A percentile compares a stretch with the other conserved stretches of the same genome.
Conservation (phyloP, 768 basidiomycete genomes). For the Lactifluus echinatus region DNA sequence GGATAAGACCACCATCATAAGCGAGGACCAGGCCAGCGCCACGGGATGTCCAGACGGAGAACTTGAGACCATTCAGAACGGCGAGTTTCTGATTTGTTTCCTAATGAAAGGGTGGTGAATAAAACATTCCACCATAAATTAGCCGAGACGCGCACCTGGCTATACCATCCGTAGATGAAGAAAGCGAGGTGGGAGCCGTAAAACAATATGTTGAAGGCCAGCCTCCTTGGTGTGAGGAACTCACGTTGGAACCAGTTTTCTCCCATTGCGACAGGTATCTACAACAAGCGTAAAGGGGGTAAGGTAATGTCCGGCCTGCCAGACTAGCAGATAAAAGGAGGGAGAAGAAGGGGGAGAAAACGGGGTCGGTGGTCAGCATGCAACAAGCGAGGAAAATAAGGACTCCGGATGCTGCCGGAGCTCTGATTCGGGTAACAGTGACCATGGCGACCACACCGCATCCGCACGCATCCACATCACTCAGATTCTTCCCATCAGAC, state of each 20-base stretch:
- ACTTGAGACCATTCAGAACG: constrained; percentile 70
- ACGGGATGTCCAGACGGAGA: constrained; percentile 84
- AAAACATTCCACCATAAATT: neutral
- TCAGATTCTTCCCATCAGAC: no score
- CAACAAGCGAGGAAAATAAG: constrained; percentile 8
- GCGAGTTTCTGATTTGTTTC: constrained; percentile 52
- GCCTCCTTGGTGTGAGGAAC: constrained; percentile 52
- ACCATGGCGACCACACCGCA: neutral
- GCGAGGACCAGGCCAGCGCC: constrained; percentile 90
- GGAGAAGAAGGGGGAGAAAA: neutral
- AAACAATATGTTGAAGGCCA: constrained; percentile 69
- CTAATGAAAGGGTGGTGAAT: constrained; percentile 30
- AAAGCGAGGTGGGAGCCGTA: constrained; percentile 67
- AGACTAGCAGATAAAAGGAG: constrained; percentile 24
- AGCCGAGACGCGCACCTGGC: constrained; percentile 44
- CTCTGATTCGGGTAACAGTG: neutral
- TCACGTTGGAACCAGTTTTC: constrained; percentile 69
- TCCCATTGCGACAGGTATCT: constrained; percentile 38
- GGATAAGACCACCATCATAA: constrained; percentile 76
- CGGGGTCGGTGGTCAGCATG: neutral
- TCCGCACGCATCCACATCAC: no score
- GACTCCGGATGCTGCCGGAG: neutral
- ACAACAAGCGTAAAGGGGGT: constrained; percentile 18
- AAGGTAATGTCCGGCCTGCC: constrained; percentile 46
- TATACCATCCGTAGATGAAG: constrained; percentile 85